phyloP scores from a whole-genome alignment of 2,329 filamentous ascomycete genomes.

The Colletotrichum spaethianum region DNA sequence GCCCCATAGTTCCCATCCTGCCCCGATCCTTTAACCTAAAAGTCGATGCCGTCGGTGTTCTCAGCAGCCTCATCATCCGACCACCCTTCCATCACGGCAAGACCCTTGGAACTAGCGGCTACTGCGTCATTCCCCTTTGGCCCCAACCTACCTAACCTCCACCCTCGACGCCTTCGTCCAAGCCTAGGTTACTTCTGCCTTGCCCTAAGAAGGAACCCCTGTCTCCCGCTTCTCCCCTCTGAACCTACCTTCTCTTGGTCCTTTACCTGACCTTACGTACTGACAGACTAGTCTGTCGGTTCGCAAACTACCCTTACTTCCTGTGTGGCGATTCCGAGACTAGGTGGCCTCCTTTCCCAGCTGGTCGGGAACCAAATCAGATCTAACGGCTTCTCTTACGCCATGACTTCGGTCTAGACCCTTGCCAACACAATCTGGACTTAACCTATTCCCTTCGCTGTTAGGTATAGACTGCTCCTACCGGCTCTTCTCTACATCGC shows the following conservation, averaged over 20 bases:
- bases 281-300: not conserved
- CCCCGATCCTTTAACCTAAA: constrained; percentile 33
- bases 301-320: not conserved
- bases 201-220: constrained; percentile 10
- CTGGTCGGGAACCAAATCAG: constrained; percentile 26
- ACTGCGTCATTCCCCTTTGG: constrained; percentile 27
- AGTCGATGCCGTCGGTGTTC: constrained; percentile 28
- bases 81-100: constrained; percentile 23
- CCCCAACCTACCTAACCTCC: constrained; percentile 29
- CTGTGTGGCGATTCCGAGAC: constrained; percentile 22
- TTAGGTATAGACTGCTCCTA: too few species aligned
- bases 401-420: constrained; percentile 33
- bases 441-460: constrained; percentile 11
- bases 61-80: constrained; percentile 33
- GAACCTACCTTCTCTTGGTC: not conserved
- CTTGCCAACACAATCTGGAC: constrained; percentile 6
- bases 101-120: constrained; percentile 28
- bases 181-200: not conserved
- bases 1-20: constrained; percentile 1
- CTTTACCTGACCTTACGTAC: not conserved
- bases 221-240: constrained; percentile 12
- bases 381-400: constrained; percentile 41
- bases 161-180: not conserved
- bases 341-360: constrained; percentile 24
- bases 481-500: not conserved